A percentile compares a stretch with the other conserved stretches of the same genome.
Evolutionary conservation across 2,329 filamentous ascomycete genomes (phyloP).

Genomic region (Mycosphaerella sp.): DNA sequence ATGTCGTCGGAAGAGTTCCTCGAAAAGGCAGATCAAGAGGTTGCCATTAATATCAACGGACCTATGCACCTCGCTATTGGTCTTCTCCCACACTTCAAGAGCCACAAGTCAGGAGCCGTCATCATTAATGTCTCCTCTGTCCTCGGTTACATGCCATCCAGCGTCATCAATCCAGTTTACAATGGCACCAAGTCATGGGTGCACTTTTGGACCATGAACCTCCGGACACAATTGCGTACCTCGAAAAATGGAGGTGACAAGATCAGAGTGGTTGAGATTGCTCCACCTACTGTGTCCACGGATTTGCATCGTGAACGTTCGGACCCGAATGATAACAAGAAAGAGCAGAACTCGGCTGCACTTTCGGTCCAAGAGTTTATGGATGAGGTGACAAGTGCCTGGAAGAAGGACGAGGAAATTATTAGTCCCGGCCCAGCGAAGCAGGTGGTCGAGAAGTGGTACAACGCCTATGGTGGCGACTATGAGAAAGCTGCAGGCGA

Average conservation of each 20-base stretch:
- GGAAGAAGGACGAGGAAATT: constrained; percentile 45
- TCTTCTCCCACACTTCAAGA: constrained; percentile 47
- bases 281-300: constrained; percentile 50
- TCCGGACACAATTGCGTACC: constrained; percentile 46
- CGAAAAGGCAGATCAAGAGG: constrained; percentile 50
- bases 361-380: constrained; percentile 52
- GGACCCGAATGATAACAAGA: constrained; percentile 55
- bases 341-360: constrained; percentile 45
- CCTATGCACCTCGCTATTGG: constrained; percentile 51
- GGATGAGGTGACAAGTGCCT: constrained; percentile 41
- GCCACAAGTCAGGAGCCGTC: constrained; percentile 36
- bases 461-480: constrained; percentile 29
- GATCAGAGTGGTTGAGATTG: constrained; percentile 51
- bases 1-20: constrained; percentile 40
- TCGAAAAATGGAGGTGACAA: constrained; percentile 31
- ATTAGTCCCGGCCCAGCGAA: constrained; percentile 45
- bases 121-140: constrained; percentile 53
- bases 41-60: constrained; percentile 54
- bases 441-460: constrained; percentile 43
- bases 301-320: constrained; percentile 52
- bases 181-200: constrained; percentile 55
- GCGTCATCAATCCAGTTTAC: constrained; percentile 52
- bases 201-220: constrained; percentile 52
- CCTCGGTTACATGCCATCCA: constrained; percentile 49
- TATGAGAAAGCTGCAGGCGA: constrained; percentile 24